phyloP scores from a whole-genome alignment of 2,329 filamentous ascomycete species.

The Chrysoporthe deuterocubensis region DNA sequence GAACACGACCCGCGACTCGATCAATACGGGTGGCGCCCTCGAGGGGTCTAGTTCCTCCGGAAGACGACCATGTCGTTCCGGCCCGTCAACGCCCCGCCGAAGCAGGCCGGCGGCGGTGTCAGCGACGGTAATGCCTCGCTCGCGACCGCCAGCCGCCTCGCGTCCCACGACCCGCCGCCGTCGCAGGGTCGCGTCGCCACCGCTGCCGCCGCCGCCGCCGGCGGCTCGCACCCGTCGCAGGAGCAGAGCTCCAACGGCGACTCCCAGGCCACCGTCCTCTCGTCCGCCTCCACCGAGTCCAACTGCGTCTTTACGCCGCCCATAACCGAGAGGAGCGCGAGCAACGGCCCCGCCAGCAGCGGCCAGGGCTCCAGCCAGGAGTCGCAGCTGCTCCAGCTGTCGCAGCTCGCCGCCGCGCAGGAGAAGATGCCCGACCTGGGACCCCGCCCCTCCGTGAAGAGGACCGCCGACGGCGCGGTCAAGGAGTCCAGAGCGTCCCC shows the following conservation, averaged over 20 bases:
- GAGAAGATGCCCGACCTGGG: conserved; percentile 45
- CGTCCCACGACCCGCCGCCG: conserved; percentile 5
- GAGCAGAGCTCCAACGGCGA: conserved; percentile 42
- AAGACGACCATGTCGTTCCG: conserved; percentile 26
- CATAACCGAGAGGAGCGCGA: conserved; percentile 33
- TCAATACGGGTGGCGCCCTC: not conserved
- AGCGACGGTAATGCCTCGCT: conserved; percentile 4
- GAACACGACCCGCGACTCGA: conserved; percentile 6
- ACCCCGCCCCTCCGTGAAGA: conserved; percentile 60
- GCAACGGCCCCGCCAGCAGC: conserved; percentile 44
- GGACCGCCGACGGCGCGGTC: conserved; percentile 75
- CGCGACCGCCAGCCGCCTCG: conserved; percentile 4
- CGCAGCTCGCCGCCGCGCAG: conserved; percentile 59
- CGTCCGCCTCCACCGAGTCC: conserved; percentile 41
- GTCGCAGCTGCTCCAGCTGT: conserved; percentile 62
- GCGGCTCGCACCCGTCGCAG: conserved; percentile 13
- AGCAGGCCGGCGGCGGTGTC: conserved; percentile 18
- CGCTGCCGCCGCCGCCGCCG: not conserved
- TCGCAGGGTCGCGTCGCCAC: not conserved
- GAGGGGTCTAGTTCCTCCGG: not conserved
- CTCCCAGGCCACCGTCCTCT: conserved; percentile 49
- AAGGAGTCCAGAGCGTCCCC: conserved; percentile 55
- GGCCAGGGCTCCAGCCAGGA: conserved; percentile 54
- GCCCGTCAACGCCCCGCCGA: conserved; percentile 26
- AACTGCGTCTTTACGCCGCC: conserved; percentile 50